A percentile compares a stretch with the other conserved stretches of the same genome.
These are phyloP conservation scores for Nicotiana undulata DNA, from an alignment of 257 asterid species.

Conservation along the genomic window DNA sequence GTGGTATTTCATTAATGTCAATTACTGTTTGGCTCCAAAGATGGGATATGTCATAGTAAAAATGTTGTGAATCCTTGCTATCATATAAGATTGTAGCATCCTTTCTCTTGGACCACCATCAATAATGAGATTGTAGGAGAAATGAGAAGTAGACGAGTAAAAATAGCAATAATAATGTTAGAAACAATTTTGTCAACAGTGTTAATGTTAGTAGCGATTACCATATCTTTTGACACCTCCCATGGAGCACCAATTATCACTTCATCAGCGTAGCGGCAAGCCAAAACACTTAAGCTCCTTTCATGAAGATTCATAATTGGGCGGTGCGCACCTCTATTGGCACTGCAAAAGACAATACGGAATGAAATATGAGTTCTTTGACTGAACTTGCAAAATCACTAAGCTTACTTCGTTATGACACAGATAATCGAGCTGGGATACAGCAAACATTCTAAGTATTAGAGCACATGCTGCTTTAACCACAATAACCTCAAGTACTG, in stretches of 20 bases:
- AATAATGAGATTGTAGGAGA: neutral
- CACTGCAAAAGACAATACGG: conserved; percentile 42
- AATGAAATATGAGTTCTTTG: neutral
- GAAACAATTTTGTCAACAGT: conserved; percentile 9
- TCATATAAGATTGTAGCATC: neutral
- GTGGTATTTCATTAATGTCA: neutral
- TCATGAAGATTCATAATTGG: conserved; percentile 99
- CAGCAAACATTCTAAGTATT: neutral
- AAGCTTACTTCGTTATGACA: neutral
- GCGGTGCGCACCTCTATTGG: conserved; percentile 90
- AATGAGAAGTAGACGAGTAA: neutral
- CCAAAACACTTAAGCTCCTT: conserved; percentile 98
- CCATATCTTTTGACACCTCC: conserved; percentile 97
- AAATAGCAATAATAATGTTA: conserved; percentile 1
- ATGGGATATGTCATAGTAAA: neutral
- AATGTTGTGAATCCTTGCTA: neutral
- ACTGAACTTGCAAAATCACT: neutral
- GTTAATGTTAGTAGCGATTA: conserved; percentile 13
- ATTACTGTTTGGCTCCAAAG: neutral
- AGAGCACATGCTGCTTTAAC: neutral
- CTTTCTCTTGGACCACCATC: neutral
- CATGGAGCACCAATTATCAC: conserved; percentile 98
- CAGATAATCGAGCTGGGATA: neutral
- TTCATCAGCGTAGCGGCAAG: conserved; percentile 92
- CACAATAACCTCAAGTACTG: neutral